Conservation (phyloP, 495 filamentous ascomycete species). For the Hypoxylon cercidicola region DNA sequence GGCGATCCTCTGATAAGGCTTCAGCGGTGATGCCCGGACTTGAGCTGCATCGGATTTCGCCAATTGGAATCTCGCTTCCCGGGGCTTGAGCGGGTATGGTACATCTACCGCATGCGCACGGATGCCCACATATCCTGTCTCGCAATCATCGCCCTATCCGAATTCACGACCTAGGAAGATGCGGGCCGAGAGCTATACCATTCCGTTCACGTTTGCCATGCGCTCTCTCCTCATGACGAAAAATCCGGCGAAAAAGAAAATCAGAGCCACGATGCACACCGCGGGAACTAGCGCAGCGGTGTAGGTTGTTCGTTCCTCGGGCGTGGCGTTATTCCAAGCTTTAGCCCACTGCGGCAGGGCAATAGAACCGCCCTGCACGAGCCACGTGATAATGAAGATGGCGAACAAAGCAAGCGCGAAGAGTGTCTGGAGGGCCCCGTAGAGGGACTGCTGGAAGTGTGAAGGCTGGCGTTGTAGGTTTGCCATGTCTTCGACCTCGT, state of each 20-base stretch:
- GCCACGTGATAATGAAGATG: slow-evolving; percentile 42
- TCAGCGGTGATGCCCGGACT: too few relatives aligned
- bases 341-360: slow-evolving; percentile 42
- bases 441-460: slow-evolving; percentile 21
- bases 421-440: slow-evolving; percentile 33
- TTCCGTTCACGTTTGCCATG: slow-evolving; percentile 6
- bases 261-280: slow-evolving; percentile 16
- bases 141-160: slow-evolving; percentile 1
- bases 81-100: too few relatives aligned
- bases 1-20: too few relatives aligned
- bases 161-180: not conserved
- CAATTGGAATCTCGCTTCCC: not conserved
- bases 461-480: slow-evolving; percentile 2
- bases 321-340: slow-evolving; percentile 37
- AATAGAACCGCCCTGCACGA: slow-evolving; percentile 34
- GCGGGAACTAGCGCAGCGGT: slow-evolving; percentile 33
- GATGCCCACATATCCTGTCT: too few relatives aligned
- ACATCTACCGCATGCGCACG: too few relatives aligned
- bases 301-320: slow-evolving; percentile 29
- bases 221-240: slow-evolving; percentile 28
- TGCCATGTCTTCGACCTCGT: slow-evolving; percentile 19
- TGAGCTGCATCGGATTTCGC: slow-evolving; percentile 1
- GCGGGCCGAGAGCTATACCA: slow-evolving; percentile 4
- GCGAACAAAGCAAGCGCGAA: slow-evolving; percentile 40
- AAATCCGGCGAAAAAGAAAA: slow-evolving; percentile 29